These are phyloP conservation scores for Entomortierella chlamydospora DNA, from an alignment of 192 early-diverging fungal genomes.

Conservation along the genomic window DNA sequence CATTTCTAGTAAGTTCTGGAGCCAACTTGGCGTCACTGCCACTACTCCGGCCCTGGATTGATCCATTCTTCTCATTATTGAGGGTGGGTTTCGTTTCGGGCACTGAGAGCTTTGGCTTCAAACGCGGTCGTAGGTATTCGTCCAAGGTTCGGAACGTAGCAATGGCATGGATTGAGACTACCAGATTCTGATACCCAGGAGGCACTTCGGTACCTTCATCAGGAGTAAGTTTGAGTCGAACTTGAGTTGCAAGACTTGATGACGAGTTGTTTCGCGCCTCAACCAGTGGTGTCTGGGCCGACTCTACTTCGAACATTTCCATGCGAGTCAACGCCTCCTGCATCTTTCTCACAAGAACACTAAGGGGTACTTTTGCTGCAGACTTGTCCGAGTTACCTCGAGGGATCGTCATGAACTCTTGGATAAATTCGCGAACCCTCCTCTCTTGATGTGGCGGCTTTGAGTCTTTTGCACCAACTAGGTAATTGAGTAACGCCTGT, in stretches of 20 bases:
- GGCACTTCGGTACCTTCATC: slow-evolving; percentile 60
- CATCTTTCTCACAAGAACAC: slow-evolving; percentile 69
- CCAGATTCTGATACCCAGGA: slow-evolving; percentile 59
- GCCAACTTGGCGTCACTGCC: background rate
- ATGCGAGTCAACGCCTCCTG: slow-evolving; percentile 78
- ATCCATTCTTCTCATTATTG: slow-evolving; percentile 1
- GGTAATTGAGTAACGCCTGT: slow-evolving; percentile 64
- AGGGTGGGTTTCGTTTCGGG: slow-evolving; percentile 7
- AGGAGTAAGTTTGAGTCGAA: slow-evolving; percentile 73
- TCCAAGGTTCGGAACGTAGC: slow-evolving; percentile 85
- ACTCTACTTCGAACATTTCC: slow-evolving; percentile 76
- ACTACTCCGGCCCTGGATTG: background rate
- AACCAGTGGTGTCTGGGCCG: slow-evolving; percentile 34
- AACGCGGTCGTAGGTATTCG: slow-evolving; percentile 77
- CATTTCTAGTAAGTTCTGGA: slow-evolving; percentile 3
- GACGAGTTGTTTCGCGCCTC: slow-evolving; percentile 61
- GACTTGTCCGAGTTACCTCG: slow-evolving; percentile 25
- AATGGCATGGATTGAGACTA: slow-evolving; percentile 88
- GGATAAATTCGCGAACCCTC: slow-evolving; percentile 52
- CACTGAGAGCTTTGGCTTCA: slow-evolving; percentile 49
- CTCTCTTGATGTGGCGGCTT: slow-evolving; percentile 22
- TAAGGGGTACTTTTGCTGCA: slow-evolving; percentile 39
- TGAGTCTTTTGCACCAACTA: slow-evolving; percentile 31
- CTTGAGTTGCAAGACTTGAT: slow-evolving; percentile 80
- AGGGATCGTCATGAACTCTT: slow-evolving; percentile 28